phyloP scores from a whole-genome alignment of 148 eudicot species.

The Oxyria digyna region DNA sequence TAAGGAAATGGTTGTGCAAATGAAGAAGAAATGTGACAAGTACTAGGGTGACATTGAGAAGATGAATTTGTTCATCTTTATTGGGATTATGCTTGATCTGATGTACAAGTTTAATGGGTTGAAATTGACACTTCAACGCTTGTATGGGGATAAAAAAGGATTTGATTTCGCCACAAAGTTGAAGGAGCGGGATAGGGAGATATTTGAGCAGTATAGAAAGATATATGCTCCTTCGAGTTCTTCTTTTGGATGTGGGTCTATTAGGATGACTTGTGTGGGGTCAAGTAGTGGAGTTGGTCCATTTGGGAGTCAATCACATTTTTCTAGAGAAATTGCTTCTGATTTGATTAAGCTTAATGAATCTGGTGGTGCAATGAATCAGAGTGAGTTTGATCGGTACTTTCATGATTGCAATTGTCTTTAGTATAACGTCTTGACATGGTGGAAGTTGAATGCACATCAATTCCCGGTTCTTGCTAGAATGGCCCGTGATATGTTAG shows the following conservation, averaged over 20 bases:
- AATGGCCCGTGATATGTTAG: not conserved
- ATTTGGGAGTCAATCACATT: too few relatives aligned
- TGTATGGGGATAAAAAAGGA: not conserved
- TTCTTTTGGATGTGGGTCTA: not conserved
- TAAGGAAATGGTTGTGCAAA: not conserved
- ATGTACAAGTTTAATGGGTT: not conserved
- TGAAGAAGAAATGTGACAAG: not conserved
- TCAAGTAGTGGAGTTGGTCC: too few relatives aligned
- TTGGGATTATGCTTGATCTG: not conserved
- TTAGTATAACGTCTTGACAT: not conserved
- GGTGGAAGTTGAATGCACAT: not conserved
- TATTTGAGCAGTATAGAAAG: not conserved
- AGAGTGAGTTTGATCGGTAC: not conserved
- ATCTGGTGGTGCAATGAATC: not conserved
- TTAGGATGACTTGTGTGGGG: not conserved
- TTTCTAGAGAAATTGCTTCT: not conserved
- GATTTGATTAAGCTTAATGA: not conserved
- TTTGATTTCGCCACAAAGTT: not conserved
- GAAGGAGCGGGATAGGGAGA: not conserved
- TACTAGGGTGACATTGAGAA: not conserved
- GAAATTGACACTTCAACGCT: not conserved
- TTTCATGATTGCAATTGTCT: not conserved
- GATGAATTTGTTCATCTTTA: not conserved
- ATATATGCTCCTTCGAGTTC: not conserved
- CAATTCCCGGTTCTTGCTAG: not conserved